Conservation (phyloP, 139 green algal genomes). For the Tetraselmis striata region DNA sequence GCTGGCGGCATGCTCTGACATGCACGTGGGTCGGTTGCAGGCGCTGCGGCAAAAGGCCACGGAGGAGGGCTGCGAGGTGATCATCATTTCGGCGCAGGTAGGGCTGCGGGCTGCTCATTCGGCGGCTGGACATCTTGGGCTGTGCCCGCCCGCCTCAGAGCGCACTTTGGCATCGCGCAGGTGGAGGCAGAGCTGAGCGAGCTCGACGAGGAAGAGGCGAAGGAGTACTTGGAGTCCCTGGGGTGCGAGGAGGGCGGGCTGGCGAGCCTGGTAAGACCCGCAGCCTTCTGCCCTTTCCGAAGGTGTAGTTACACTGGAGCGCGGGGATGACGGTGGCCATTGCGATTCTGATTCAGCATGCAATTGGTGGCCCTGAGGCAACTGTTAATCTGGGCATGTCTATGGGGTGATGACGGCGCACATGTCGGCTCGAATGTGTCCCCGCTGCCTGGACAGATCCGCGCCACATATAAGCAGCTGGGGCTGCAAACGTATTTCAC, state of each 20-base stretch:
- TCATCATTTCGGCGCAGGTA: constrained; percentile 70
- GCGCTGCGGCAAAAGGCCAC: constrained; percentile 53
- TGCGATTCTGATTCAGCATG: too few species aligned
- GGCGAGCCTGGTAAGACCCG: constrained; percentile 35
- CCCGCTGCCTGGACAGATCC: too few species aligned
- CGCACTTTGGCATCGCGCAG: too few species aligned
- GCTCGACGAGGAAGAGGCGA: constrained; percentile 72
- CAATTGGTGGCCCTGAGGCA: too few species aligned
- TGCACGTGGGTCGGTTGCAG: constrained; percentile 4
- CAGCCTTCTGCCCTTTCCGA: too few species aligned
- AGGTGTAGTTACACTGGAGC: too few species aligned
- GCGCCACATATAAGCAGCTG: constrained; percentile 76
- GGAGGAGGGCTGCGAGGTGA: constrained; percentile 62
- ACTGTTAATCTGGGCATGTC: too few species aligned
- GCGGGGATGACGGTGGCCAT: too few species aligned
- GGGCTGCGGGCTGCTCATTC: constrained; percentile 19
- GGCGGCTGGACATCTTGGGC: not conserved
- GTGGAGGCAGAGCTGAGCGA: constrained; percentile 90
- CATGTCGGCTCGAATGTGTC: too few species aligned
- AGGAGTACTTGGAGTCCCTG: constrained; percentile 82
- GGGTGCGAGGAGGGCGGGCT: constrained; percentile 80
- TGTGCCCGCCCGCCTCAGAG: not conserved
- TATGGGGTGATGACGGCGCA: too few species aligned
- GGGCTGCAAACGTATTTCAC: constrained; percentile 98
- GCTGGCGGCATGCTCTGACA: not conserved